A percentile compares a stretch with the other conserved stretches of the same genome.
These are phyloP conservation scores for Aspergillus niger DNA, from an alignment of 2,329 filamentous ascomycete genomes.

Conservation along the genomic window DNA sequence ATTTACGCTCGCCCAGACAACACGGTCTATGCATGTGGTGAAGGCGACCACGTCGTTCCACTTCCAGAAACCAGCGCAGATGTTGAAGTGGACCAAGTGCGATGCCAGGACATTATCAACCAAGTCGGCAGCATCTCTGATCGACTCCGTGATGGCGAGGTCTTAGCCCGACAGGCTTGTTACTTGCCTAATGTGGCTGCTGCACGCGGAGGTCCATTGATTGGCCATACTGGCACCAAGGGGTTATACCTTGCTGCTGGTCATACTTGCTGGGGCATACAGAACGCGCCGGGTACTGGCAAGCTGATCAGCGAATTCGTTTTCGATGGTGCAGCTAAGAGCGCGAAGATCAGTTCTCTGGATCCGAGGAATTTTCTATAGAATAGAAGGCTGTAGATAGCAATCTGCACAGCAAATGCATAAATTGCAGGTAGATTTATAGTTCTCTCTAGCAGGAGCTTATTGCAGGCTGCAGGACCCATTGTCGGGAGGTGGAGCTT, in stretches of 20 bases:
- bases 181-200: conserved; percentile 77
- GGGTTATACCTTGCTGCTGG: conserved; percentile 82
- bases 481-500: conserved; percentile 26
- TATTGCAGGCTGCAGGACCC: conserved; percentile 6
- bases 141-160: conserved; percentile 65
- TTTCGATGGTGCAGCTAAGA: conserved; percentile 70
- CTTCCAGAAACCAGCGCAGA: conserved; percentile 74
- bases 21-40: conserved; percentile 92
- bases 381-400: conserved; percentile 10
- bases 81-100: conserved; percentile 71
- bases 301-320: conserved; percentile 78
- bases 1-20: conserved; percentile 88
- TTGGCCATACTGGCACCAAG: conserved; percentile 72
- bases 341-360: conserved; percentile 65
- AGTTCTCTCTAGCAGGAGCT: not conserved
- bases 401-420: not conserved
- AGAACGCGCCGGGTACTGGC: conserved; percentile 88
- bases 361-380: conserved; percentile 64
- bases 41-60: conserved; percentile 74
- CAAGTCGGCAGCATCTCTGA: conserved; percentile 64
- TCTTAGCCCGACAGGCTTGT: conserved; percentile 82
- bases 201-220: conserved; percentile 66
- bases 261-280: conserved; percentile 97
- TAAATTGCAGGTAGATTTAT: not conserved
- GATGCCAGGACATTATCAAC: conserved; percentile 83